A percentile compares a stretch with the other conserved stretches of the same genome.
Evolutionary conservation across 768 basidiomycete species (phyloP).

Genomic region (Tulasnella sp.): DNA sequence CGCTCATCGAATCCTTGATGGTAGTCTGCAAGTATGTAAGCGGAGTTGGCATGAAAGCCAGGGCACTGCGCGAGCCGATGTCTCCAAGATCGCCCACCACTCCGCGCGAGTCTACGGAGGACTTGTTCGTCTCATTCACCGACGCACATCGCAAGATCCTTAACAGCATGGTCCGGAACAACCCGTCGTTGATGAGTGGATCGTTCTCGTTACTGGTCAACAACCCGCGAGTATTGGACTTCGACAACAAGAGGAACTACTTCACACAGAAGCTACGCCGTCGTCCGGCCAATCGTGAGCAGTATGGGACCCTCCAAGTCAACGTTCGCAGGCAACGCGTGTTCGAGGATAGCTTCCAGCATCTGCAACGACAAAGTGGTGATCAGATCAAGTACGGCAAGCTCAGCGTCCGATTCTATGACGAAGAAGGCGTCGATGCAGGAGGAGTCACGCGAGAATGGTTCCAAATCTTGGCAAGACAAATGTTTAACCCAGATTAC

Average conservation of each 20-base stretch:
- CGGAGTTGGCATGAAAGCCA: conserved; percentile 30
- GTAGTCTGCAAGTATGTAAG: conserved; percentile 91
- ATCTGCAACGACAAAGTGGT: conserved; percentile 79
- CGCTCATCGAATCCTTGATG: conserved; percentile 94
- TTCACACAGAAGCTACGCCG: conserved; percentile 88
- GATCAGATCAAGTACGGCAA: conserved; percentile 98
- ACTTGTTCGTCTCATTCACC: conserved; percentile 88
- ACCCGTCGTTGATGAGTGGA: conserved; percentile 95
- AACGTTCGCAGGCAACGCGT: conserved; percentile 86
- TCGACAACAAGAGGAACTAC: conserved; percentile 98
- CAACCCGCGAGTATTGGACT: conserved; percentile 94
- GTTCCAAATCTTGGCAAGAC: conserved; percentile 95
- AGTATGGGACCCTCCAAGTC: conserved; percentile 73
- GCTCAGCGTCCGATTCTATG: conserved; percentile 89
- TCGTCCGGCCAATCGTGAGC: conserved; percentile 69
- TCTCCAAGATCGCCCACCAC: conserved; percentile 40
- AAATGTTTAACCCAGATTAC: conserved; percentile 99
- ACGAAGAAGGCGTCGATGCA: conserved; percentile 97
- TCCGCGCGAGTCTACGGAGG: conserved; percentile 52
- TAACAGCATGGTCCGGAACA: conserved; percentile 96
- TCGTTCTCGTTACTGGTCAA: conserved; percentile 94
- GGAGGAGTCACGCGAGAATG: conserved; percentile 97
- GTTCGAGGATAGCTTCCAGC: conserved; percentile 95
- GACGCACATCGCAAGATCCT: conserved; percentile 88
- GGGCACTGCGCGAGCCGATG: conserved; percentile 52